Base-by-base conservation (phyloP, 208 protist species). In the Trypanosoma congolense region DNA sequence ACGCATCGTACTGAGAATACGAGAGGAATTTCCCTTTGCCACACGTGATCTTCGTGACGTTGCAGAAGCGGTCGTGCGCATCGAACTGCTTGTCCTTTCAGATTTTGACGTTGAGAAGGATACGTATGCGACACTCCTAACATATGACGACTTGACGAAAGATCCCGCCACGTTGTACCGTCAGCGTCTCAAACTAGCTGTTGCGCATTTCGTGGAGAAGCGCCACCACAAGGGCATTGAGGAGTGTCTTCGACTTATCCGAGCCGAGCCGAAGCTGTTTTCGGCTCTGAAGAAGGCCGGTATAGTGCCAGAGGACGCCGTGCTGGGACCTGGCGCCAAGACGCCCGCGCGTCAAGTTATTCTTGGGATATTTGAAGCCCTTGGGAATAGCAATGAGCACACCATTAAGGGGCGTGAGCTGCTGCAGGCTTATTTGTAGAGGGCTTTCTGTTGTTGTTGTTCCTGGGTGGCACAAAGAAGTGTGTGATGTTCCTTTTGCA, bases 21-120 rank as follows among this genome's bases (percentile, higher is more conserved):
- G 83, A 12, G 57, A 65, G 16, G 74, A 86, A 49, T 94, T 80
- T 54, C 83, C 87, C 9, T 91, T 69, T 57, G 83, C 87, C 1
- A 75, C 77, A 41, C 50, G 71, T 25, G 80, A 94, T 49, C 60
- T 94, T 21, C 75, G 69, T 9, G 60, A 77, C 29, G 87, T 94
- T 26, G 74, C 80, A 0, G 80, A 86, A 61, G 83, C 83, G 10
- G 75, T 94, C 29, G 77, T 80, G 22, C 83, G 87, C 24, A 83
- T 94, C 42, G 87, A 94, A 48, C 53, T 94, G n/a, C 66, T 94
- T 22, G 48, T 67, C 42, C 1, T 91, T 18, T 65, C 74, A 0
- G 70, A 75, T 24, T 91, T 83, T 55, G 77, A 84, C 24, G 63
- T 84, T 14, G 77, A 86, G 24, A 88, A 77, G 53, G 87, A 94